Evolutionary conservation across 2,329 filamentous ascomycete genomes (phyloP).

Genomic region (Alternaria sp.): DNA sequence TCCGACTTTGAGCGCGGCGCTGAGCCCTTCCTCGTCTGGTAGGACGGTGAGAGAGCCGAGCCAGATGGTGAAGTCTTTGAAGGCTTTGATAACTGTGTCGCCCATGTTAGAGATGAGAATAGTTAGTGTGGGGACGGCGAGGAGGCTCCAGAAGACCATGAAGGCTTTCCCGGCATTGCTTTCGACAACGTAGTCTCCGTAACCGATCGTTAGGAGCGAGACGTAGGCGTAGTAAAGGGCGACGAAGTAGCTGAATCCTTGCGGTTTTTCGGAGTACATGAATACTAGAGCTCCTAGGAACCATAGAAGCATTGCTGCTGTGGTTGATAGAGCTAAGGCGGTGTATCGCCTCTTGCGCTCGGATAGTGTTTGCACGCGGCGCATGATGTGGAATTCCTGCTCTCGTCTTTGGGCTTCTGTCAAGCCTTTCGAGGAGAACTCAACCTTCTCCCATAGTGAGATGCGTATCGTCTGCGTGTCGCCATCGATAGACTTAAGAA

Average conservation of each 20-base stretch:
- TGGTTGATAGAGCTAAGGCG: conserved; percentile 49
- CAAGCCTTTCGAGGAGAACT: conserved; percentile 50
- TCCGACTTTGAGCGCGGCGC: conserved; percentile 41
- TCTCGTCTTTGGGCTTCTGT: conserved; percentile 52
- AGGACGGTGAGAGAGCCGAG: conserved; percentile 62
- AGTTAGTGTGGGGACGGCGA: conserved; percentile 62
- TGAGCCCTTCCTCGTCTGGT: conserved; percentile 55
- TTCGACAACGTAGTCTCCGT: conserved; percentile 57
- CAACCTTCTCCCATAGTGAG: conserved; percentile 48
- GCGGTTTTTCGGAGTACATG: conserved; percentile 52
- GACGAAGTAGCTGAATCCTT: conserved; percentile 60
- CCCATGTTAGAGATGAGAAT: conserved; percentile 62
- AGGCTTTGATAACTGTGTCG: conserved; percentile 60
- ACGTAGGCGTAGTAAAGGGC: conserved; percentile 62
- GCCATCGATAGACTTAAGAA: conserved; percentile 49
- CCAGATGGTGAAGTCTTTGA: conserved; percentile 63
- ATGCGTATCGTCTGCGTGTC: conserved; percentile 52
- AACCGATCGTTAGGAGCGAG: conserved; percentile 62
- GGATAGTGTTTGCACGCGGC: conserved; percentile 48
- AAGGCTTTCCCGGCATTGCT: conserved; percentile 61
- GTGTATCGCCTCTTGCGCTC: conserved; percentile 48
- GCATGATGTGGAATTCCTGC: conserved; percentile 56
- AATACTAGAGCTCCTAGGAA: conserved; percentile 60
- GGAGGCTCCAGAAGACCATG: conserved; percentile 63
- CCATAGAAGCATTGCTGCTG: conserved; percentile 51